Conservation (phyloP, 768 basidiomycete species). For the Podaxis sp. region DNA sequence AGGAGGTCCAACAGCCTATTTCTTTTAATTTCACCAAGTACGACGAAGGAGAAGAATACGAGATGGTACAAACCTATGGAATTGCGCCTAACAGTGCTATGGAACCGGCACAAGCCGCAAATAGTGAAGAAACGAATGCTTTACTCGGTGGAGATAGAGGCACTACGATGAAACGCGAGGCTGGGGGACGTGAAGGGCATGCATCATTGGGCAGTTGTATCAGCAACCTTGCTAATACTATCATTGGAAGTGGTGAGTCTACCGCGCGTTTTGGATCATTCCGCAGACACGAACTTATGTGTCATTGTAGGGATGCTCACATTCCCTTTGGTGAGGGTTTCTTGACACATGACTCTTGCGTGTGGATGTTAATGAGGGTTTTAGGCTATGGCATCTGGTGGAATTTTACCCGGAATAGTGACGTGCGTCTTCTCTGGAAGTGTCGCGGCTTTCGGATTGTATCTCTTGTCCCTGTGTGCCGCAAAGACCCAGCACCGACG, state of each 20-base stretch:
- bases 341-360: conserved; percentile 1
- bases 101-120: conserved; percentile 24
- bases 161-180: conserved; percentile 19
- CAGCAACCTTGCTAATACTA: conserved; percentile 85
- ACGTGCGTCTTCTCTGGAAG: conserved; percentile 82
- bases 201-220: conserved; percentile 69
- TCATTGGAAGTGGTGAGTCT: conserved; percentile 82
- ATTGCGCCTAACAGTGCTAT: conserved; percentile 38
- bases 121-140: conserved; percentile 52
- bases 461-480: conserved; percentile 85
- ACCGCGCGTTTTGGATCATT: conserved; percentile 8
- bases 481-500: conserved; percentile 69
- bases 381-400: conserved; percentile 88
- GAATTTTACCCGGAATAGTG: conserved; percentile 85
- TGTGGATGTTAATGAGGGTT: conserved; percentile 5
- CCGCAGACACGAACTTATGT: conserved; percentile 2
- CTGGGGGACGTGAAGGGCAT: conserved; percentile 52
- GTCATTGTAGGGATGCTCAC: conserved; percentile 74
- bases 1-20: background rate
- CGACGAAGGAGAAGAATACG: conserved; percentile 37
- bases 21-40: conserved; percentile 14
- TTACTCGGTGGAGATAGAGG: conserved; percentile 51
- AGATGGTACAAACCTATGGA: conserved; percentile 75
- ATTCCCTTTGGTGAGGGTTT: conserved; percentile 68
- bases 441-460: conserved; percentile 82